Evolutionary conservation across 1,284 basidiomycete species (phyloP), one percentile per base, ranked within the genome.

Genomic region (Sporisorium sorghi): DNA sequence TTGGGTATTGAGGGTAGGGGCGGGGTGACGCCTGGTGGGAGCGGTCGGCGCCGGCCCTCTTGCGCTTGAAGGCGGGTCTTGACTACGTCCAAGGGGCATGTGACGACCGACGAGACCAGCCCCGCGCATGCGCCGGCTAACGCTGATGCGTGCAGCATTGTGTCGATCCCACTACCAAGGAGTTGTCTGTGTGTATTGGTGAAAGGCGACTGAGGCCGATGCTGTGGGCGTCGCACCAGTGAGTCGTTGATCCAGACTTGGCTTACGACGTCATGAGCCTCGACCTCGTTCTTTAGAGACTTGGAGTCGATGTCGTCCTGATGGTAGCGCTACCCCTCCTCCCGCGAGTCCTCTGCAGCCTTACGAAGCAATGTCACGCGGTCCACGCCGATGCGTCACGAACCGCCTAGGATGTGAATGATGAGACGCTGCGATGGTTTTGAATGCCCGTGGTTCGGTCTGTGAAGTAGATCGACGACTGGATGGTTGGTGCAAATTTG

Each of bases 51-150:
- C 43, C 73, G 17, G 54, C 80, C 55, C 54, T 75, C 76, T 85
- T 97, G 93, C 19, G 97, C 96, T 86, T 99, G 96, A 46, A 99
- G 86, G 76, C 93, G 93, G 0, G 96, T 99, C 88, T 99, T 99
- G 86, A 99, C 89, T 47, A 99, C 96, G 85, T 99, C 96, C 61
- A 99, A 88, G 8, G 96, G 96, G 85, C 97, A 99, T 10, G 96
- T 99, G 64, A 94, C 92, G 73, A 99, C 88, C 85, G 92, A 93
- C 58, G 93, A 92, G 76, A 95, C 92, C 66, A 99, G 88, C 66
- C 96, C 96, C 58, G 88, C 88, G 3, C 87, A 88, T 0, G 87
- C 88, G 19, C 88, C 88, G 1, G 88, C 72, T 42, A 82, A 62
- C 23, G 81, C 81, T 21, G 78, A 80, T 6, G 67, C 53, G 40